Evolutionary conservation across 1,139 yeast species (phyloP), one percentile per base, ranked within the genome.

Genomic region (Taphrina populina): DNA sequence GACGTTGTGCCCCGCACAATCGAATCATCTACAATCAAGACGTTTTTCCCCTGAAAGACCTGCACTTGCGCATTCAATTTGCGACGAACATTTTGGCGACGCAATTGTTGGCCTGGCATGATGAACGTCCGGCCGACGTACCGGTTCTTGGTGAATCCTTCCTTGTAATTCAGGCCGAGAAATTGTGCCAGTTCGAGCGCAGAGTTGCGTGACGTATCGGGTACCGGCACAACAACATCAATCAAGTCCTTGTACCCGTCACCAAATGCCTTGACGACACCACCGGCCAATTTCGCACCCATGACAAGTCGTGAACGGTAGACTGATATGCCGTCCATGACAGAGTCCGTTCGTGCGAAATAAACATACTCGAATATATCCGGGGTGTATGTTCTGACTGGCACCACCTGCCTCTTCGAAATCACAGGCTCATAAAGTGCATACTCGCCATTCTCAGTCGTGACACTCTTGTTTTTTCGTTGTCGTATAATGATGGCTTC

Each of bases 1-100:
- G 96, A 88, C 1, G 98, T 92, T 30, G 98, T 92, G 62, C 98
- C 98, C 70, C 98, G 82, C 19, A 92, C 98, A 64, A 92, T 90
- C 29, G 96, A 88, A 70, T 92, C 98, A 71, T 92, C 98, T 45
- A 92, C 97, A 59, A 92, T 78, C 62, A 92, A 75, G n/a, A 92
- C 98, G 61, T 82, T 83, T 65, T 88, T 81, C 62, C 80, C 94
- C 63, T 79, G 77, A 69, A 92, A 92, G 73, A 94, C 99, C 56
- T 87, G 80, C 61, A 83, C 88, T 96, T 92, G 92, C 4, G 98
- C 96, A 70, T 92, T 92, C 67, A 92, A 77, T 73, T 92, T 92
- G 65, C 96, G 80, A 68, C 98, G 81, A 20, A 92, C 99, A 30
- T 95, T 84, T 8, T 96, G 87, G 58, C 90, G 82, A 71, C 99